Evolutionary conservation across 495 filamentous ascomycete genomes (phyloP), one percentile per base, ranked within the genome.

Genomic region (Hypoxylon cercidicola): DNA sequence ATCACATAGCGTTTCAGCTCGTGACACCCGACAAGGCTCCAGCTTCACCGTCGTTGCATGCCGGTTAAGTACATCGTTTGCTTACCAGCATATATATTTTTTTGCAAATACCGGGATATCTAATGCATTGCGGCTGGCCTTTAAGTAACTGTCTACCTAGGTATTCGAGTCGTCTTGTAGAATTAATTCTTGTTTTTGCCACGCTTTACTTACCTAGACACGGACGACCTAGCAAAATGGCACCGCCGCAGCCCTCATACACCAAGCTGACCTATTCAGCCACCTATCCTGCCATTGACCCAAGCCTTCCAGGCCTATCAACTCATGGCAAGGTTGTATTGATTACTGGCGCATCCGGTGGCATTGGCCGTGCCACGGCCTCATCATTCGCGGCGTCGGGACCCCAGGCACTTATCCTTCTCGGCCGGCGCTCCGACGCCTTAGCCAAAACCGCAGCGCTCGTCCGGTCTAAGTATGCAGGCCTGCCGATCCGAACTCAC

Each of bases 341-440:
- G 25, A 76, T 82, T 37, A 80, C 76, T 1, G 80, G 81, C 6
- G 81, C 77, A 0, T 78, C 76, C n/a, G 76, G 72, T 37, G 81
- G 79, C 1, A 74, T 84, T 35, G 80, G 81, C 7, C 68, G 60
- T 0, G 74, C 72, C 7, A 81, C 70, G 5, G 79, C 79, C 0
- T 55, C 76, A 21, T 66, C 77, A 9, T 82, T 68, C 60, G 80
- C 79, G 1, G 68, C 63, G 23, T 78, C 79, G 9, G 79, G 81
- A 19, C 35, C 48, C 3, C 2, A 30, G 1, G 48, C 47, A 1
- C 47, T 62, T 28, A 35, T 55, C 37, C 34, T 62, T 18, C 49
- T 62, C 11, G 58, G 58, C 10, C 58, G 53, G 34, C 49, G 49
- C 30, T 1, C 49, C 15, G 49, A 53, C 20, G 49, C 30, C 11